These are phyloP conservation scores for Iberis amara DNA, from an alignment of 441 rosid genomes.

Conservation along the genomic window DNA sequence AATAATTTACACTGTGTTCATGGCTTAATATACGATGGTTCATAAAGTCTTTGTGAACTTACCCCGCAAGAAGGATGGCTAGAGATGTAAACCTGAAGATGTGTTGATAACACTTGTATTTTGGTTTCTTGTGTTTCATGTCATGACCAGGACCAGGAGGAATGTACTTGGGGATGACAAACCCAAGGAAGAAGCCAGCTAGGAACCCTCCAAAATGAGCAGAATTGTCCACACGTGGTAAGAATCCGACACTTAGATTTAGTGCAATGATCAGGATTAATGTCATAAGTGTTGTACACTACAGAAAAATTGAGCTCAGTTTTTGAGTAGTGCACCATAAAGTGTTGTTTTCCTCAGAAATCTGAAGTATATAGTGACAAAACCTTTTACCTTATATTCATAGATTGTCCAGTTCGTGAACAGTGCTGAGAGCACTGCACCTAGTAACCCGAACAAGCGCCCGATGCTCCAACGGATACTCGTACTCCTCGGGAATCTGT, in stretches of 20 bases:
- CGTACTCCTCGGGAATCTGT: conserved; percentile 19
- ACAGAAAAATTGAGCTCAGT: conserved; percentile 17
- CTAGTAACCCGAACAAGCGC: conserved; percentile 80
- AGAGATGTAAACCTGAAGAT: conserved; percentile 38
- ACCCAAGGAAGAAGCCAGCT: conserved; percentile 74
- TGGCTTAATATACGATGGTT: not conserved
- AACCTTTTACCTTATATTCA: conserved; percentile 51
- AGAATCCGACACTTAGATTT: conserved; percentile 58
- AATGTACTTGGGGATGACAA: conserved; percentile 52
- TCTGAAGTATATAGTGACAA: not conserved
- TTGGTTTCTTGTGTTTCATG: conserved; percentile 47
- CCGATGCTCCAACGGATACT: conserved; percentile 80
- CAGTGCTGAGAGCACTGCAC: conserved; percentile 83
- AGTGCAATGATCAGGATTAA: conserved; percentile 49
- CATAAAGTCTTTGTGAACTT: conserved; percentile 28
- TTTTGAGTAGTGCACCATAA: not conserved
- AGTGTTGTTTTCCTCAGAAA: not conserved
- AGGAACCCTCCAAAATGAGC: conserved; percentile 83
- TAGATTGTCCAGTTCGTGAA: conserved; percentile 82
- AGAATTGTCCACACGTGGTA: conserved; percentile 69
- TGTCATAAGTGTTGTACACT: conserved; percentile 57
- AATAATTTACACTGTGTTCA: not conserved
- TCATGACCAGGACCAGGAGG: conserved; percentile 71
- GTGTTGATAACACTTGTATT: conserved; percentile 57
- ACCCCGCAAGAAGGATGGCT: conserved; percentile 50